Evolutionary conservation across 345 rosid genomes (phyloP), one percentile per base, ranked within the genome.

Genomic region (Punica granatum): DNA sequence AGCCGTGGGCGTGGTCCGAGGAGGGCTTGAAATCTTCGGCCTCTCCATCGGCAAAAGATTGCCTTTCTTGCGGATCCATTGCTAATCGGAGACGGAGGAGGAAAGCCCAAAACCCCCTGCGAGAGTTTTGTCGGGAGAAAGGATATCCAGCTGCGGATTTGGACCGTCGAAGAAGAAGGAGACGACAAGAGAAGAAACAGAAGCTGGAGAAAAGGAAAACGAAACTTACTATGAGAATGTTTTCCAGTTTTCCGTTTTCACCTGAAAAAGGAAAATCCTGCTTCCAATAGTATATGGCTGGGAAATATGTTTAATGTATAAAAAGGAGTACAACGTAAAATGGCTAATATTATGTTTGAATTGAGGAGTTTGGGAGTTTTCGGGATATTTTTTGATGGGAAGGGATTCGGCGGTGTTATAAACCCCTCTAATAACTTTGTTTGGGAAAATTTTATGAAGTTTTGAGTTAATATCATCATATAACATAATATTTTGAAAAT

Each of bases 21-120:
- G 63, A 60, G 33, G 2, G 63, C 63, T 35, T 15, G 63, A 60
- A 60, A 60, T 60, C 63, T 32, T 60, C 36, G 33, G 1, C 6
- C 36, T 30, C 63, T 35, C 36, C 63, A 4, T 60, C 63, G 36
- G 35, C 3, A 35, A 60, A 60, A 14, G 63, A 35, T 15, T 60
- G 28, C n/a, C 63, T 35, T 30, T 60, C 63, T 30, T 60, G 63
- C 63, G 63, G 63, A 60, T 60, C 63, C 63, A 60, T 60, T 16
- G 37, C 63, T 32, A 35, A 60, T 30, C 36, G 33, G 35, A 14
- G 6, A 35, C 9, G 19, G 36, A 59, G 36, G 44, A 1, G 31
- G 66, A 36, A 63, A 60, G 60, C 31, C 34, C 62, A n/a, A 59
- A 59, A 59, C 62, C 62, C 33, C 26, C 31, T 8, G 28, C 28